Conservation (phyloP, 805 yeast species). For the Tetrapisispora iriomotensis region DNA sequence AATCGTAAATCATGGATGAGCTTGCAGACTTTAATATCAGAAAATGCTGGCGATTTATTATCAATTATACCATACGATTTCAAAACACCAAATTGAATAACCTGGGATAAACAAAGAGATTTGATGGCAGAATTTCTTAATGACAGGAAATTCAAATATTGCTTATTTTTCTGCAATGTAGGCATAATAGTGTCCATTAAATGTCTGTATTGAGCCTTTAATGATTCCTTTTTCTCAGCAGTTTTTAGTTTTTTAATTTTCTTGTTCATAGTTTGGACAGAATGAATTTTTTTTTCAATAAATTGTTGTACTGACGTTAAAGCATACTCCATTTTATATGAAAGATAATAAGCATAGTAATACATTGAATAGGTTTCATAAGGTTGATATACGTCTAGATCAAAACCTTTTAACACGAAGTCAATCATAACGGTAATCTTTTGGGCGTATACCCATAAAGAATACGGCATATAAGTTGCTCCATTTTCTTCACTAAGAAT, state of each 20-base stretch:
- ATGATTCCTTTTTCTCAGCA: conserved; percentile 38
- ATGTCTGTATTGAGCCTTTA: conserved; percentile 28
- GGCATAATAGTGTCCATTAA: conserved; percentile 32
- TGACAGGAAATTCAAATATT: conserved; percentile 18
- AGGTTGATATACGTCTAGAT: conserved; percentile 58
- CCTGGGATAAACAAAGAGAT: conserved; percentile 28
- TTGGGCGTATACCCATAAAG: conserved; percentile 57
- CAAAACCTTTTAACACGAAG: conserved; percentile 64
- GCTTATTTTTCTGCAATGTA: conserved; percentile 22
- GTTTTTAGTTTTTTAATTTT: conserved; percentile 40
- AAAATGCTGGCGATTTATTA: conserved; percentile 17
- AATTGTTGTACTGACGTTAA: conserved; percentile 27
- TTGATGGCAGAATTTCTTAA: conserved; percentile 20
- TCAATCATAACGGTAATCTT: conserved; percentile 67
- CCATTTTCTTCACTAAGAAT: conserved; percentile 8
- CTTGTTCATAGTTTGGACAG: conserved; percentile 29
- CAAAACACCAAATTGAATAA: conserved; percentile 25
- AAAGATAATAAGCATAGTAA: conserved; percentile 54
- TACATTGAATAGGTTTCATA: conserved; percentile 61
- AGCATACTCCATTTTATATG: conserved; percentile 39
- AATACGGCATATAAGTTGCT: conserved; percentile 48
- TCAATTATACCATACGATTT: conserved; percentile 20
- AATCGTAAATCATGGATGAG: conserved; percentile 48
- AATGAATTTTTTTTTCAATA: conserved; percentile 28
- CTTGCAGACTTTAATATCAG: conserved; percentile 22